A percentile compares a stretch with the other conserved stretches of the same genome.
Conservation (phyloP, 2,329 filamentous ascomycete species). For the Trichophyton simii region DNA sequence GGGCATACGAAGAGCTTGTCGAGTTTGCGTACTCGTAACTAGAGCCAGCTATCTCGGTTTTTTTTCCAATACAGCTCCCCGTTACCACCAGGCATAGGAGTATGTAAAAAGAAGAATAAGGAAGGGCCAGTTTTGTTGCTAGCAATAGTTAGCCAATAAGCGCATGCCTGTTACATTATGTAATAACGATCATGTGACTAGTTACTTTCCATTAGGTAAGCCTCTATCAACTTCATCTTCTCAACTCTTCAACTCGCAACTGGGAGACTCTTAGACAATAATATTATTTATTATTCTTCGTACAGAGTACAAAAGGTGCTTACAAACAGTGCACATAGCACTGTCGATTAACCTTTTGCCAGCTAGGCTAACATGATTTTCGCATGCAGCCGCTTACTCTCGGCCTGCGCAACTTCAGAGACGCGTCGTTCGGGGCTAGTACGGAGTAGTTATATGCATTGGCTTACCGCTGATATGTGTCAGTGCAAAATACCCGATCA, state of each 20-base stretch:
- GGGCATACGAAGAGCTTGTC: conserved; percentile 39
- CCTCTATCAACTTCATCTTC: background rate
- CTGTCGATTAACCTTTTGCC: background rate
- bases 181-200: too few relatives aligned
- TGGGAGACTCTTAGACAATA: background rate
- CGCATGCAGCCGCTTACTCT: conserved; percentile 1
- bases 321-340: background rate
- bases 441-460: background rate
- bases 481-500: background rate
- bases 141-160: too few relatives aligned
- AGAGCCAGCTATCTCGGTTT: too few relatives aligned
- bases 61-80: too few relatives aligned
- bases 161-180: too few relatives aligned
- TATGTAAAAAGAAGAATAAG: too few relatives aligned
- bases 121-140: too few relatives aligned
- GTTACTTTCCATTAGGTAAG: background rate
- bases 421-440: background rate
- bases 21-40: conserved; percentile 21
- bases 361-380: background rate
- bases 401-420: conserved; percentile 1
- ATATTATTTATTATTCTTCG: background rate
- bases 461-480: background rate
- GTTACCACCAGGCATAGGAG: too few relatives aligned
- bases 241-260: background rate
- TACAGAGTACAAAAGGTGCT: background rate